These are phyloP conservation scores for Pythium aristosporum DNA, from an alignment of 352 stramenopile species.

Conservation along the genomic window DNA sequence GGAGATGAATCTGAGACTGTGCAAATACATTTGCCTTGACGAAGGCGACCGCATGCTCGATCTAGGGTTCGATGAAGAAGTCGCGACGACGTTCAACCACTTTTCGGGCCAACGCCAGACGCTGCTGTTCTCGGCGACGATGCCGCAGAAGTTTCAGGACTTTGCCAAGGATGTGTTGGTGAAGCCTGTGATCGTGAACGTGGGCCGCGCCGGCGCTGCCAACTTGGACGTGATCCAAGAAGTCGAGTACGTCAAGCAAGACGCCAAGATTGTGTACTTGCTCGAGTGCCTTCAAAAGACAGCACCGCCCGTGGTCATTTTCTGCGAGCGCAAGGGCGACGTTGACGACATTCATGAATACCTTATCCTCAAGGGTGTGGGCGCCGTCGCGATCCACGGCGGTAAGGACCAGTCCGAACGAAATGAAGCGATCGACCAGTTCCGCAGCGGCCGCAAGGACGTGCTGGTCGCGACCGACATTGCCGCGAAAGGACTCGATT, in stretches of 20 bases:
- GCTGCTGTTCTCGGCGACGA: slow-evolving; percentile 98
- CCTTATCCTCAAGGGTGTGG: slow-evolving; percentile 96
- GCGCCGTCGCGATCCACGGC: slow-evolving; percentile 96
- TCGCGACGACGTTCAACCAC: slow-evolving; percentile 97
- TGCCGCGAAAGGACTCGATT: slow-evolving; percentile 98
- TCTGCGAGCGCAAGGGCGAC: slow-evolving; percentile 96
- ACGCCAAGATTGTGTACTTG: slow-evolving; percentile 99
- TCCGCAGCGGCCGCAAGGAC: slow-evolving; percentile 95
- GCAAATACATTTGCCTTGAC: slow-evolving; percentile 98
- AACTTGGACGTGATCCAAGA: slow-evolving; percentile 99
- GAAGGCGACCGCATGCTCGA: slow-evolving; percentile 99
- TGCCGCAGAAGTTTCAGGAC: slow-evolving; percentile 99
- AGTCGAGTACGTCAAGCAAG: slow-evolving; percentile 98
- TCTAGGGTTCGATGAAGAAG: slow-evolving; percentile 92
- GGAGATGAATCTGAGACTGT: slow-evolving; percentile 94
- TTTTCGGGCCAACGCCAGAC: slow-evolving; percentile 97
- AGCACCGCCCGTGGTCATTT: slow-evolving; percentile 97
- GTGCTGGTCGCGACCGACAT: slow-evolving; percentile 98
- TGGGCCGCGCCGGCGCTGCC: slow-evolving; percentile 95
- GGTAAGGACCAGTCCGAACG: slow-evolving; percentile 97
- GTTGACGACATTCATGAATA: slow-evolving; percentile 99
- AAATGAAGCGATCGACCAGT: slow-evolving; percentile 95
- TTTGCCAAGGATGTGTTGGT: slow-evolving; percentile 97
- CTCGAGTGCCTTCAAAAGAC: slow-evolving; percentile 99
- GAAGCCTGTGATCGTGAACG: slow-evolving; percentile 98